Conservation (phyloP, 176 grass and related monocot genomes). For the Canna indica region DNA sequence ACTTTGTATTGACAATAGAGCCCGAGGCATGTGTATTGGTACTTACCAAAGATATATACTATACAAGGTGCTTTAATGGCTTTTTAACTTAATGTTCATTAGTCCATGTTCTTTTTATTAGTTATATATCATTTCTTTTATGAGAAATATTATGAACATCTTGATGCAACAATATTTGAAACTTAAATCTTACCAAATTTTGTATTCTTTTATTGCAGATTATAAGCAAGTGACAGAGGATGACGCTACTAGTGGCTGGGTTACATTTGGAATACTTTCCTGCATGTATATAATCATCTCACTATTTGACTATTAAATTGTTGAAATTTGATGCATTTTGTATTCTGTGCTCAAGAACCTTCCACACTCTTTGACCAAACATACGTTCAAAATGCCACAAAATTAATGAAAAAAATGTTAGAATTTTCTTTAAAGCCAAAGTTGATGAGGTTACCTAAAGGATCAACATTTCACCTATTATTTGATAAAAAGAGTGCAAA, state of each 20-base stretch:
- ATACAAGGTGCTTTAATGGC: neutral
- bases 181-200: constrained; percentile 1
- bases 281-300: constrained; percentile 49
- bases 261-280: constrained; percentile 64
- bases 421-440: neutral
- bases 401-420: neutral
- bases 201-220: constrained; percentile 28
- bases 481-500: neutral
- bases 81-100: neutral
- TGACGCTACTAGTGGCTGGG: constrained; percentile 63
- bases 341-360: neutral
- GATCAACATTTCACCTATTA: neutral
- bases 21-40: too few species aligned
- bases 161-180: neutral
- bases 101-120: neutral
- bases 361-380: neutral
- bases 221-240: constrained; percentile 47
- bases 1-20: too few species aligned
- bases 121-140: neutral
- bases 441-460: neutral
- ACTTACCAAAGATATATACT: neutral
- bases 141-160: neutral
- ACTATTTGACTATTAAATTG: constrained; percentile 10
- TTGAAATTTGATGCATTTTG: neutral
- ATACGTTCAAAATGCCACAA: neutral